Evolutionary conservation across 306 rosid genomes (phyloP).

Genomic region (Corylus heterophylla): DNA sequence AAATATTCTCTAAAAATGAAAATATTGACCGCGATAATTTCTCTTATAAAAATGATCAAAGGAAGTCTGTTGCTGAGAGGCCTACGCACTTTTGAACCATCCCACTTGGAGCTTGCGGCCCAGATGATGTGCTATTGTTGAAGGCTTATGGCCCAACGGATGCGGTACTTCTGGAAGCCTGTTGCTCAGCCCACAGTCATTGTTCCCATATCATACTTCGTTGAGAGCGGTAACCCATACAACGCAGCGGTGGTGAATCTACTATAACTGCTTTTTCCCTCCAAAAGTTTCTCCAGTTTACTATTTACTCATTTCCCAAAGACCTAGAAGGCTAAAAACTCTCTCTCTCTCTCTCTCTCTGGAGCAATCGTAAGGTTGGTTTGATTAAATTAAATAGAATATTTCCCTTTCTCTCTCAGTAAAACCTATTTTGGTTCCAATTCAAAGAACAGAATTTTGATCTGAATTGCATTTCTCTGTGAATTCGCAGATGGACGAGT

Average conservation of each 20-base stretch:
- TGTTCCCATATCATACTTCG: no score
- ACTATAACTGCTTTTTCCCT: not conserved
- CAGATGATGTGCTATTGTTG: no score
- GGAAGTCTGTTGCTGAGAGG: no score
- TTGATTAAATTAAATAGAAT: not conserved
- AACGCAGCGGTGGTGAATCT: not conserved
- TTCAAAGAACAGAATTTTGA: not conserved
- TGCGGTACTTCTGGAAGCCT: no score
- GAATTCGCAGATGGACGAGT: constrained; percentile 62
- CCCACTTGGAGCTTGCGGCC: no score
- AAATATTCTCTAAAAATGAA: no score
- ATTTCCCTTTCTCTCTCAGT: not conserved
- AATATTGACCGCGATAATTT: no score
- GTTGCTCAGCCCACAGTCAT: no score
- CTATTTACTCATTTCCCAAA: not conserved
- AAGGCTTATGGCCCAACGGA: no score
- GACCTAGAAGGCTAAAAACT: not conserved
- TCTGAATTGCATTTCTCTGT: constrained; percentile 18
- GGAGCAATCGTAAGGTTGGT: not conserved
- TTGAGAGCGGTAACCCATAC: no score
- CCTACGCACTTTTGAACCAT: no score
- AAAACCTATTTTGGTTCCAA: not conserved
- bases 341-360: not conserved
- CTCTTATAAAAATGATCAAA: no score
- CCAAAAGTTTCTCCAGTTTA: not conserved